These are phyloP conservation scores for Lachancea meyersii DNA, from an alignment of 805 yeast species.

Conservation along the genomic window DNA sequence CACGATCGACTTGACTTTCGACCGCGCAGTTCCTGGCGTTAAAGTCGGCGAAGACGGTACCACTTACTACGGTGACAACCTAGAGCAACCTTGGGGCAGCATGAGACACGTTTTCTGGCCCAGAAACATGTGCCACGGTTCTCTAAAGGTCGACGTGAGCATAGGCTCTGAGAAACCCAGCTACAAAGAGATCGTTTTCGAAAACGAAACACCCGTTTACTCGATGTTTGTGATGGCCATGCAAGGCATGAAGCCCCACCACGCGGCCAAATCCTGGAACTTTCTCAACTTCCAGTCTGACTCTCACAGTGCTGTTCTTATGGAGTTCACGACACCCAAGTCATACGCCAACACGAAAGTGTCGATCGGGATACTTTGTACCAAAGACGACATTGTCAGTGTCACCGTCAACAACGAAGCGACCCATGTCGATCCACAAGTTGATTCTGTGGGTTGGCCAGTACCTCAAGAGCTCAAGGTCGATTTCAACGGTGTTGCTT, in stretches of 20 bases:
- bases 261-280: conserved; percentile 97
- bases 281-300: conserved; percentile 83
- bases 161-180: conserved; percentile 18
- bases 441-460: conserved; percentile 88
- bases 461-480: conserved; percentile 68
- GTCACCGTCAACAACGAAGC: conserved; percentile 63
- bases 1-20: conserved; percentile 60
- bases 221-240: conserved; percentile 93
- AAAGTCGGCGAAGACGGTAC: conserved; percentile 86
- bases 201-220: conserved; percentile 26
- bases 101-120: conserved; percentile 99
- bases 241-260: conserved; percentile 99
- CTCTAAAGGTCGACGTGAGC: conserved; percentile 39
- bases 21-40: conserved; percentile 66
- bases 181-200: conserved; percentile 20
- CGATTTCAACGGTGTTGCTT: conserved; percentile 45
- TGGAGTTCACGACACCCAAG: conserved; percentile 94
- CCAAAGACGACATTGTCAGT: conserved; percentile 54
- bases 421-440: conserved; percentile 47
- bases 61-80: conserved; percentile 80
- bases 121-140: conserved; percentile 66
- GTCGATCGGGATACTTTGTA: conserved; percentile 67
- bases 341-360: conserved; percentile 82
- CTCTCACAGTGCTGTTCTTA: conserved; percentile 65
- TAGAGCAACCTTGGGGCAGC: conserved; percentile 87